Base-by-base conservation (phyloP, 331 rosid species). In the Phaseolus coccineus region DNA sequence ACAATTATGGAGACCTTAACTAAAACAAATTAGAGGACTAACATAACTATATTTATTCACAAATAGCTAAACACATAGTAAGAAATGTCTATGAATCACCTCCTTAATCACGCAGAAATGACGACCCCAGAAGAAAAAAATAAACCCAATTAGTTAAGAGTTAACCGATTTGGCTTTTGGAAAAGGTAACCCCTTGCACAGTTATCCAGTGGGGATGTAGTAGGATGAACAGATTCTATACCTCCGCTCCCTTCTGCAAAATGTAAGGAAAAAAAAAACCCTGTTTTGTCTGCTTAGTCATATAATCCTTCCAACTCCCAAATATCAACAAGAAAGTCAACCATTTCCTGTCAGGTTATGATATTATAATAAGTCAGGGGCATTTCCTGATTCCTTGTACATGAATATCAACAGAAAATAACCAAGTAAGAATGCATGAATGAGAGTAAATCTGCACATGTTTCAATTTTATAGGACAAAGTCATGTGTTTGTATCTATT, bases 241-340 rank as follows among this genome's bases (percentile, higher is more conserved):
- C 11, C 61, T 67, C 53, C 56, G 48, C 65, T 59, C 59, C 50
- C 42, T 42, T 61, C 24, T 76, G 6, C 71, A 78, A 74, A 85
- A 79, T 57, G 67, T 25, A 35, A 42, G 61, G 48, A 15, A 28
- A 73, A 46, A 77, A 19, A 6, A 14, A 22, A 70, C 10, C 42
- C 42, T 56, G 28, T 25, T 74, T 77, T 69, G 59, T 65, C 63
- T 47, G 73, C 55, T 94, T 86, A 91, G 71, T 89, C 93, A 79
- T 90, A 91, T 71, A 89, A 59, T 74, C 91, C 94, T 56, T 91
- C 95, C 59, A 84, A 81, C 85, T 89, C 97, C 97, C 97, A 94
- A 19, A 88, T 69, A 81, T 92, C 94, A 75, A 86, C 92, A 72
- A 94, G 97, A 86, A 92, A 94, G 12, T 92, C 97, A 33, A 92